Evolutionary conservation across 768 basidiomycete species (phyloP).

Genomic region (Macrolepiota dolichaula): DNA sequence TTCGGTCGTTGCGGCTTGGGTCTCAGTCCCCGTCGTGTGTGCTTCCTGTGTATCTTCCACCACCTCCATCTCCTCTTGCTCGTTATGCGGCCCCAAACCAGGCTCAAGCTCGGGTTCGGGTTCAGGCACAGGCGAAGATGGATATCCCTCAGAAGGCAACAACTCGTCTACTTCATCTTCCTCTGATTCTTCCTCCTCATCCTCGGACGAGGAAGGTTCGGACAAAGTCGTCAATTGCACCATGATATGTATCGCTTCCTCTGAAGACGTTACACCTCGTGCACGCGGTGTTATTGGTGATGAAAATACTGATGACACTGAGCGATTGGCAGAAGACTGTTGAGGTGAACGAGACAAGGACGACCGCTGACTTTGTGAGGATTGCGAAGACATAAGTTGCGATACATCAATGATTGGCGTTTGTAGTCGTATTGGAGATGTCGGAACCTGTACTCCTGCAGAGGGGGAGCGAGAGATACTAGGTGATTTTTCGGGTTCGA

Average conservation of each 20-base stretch:
- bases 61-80: not conserved
- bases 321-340: not conserved
- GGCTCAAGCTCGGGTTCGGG: no score
- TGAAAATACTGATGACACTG: no score
- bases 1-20: not conserved
- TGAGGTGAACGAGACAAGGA: not conserved
- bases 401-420: slow-evolving; percentile 6
- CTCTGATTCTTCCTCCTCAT: not conserved
- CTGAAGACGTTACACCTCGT: not conserved
- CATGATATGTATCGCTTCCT: not conserved
- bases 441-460: not conserved
- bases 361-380: not conserved
- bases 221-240: not conserved
- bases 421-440: not conserved
- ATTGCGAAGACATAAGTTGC: not conserved
- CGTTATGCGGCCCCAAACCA: not conserved
- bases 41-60: not conserved
- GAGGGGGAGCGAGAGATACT: not conserved
- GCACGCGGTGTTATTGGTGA: not conserved
- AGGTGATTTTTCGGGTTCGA: not conserved
- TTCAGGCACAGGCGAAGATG: not conserved
- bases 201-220: slow-evolving; percentile 1
- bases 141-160: not conserved
- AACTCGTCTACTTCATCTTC: slow-evolving; percentile 8
- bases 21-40: not conserved